Evolutionary conservation across 2,329 filamentous ascomycete genomes (phyloP).

Genomic region (Aspergillus puulaauensis): DNA sequence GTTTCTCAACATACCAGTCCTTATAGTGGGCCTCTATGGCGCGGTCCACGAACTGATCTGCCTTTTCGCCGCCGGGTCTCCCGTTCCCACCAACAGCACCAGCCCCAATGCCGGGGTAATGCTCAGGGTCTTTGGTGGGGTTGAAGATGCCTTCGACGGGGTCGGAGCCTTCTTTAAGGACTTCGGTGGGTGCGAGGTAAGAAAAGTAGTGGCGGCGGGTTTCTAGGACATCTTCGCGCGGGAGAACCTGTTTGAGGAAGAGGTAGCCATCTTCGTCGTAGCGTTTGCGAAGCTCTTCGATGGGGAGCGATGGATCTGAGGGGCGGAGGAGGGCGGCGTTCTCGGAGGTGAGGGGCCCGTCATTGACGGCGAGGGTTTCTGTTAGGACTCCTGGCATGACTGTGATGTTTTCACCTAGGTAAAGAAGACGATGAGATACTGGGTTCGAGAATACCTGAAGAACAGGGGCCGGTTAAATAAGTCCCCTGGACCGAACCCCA

Average conservation of each 20-base stretch:
- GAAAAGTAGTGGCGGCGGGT: constrained; percentile 56
- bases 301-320: constrained; percentile 45
- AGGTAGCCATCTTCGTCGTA: constrained; percentile 55
- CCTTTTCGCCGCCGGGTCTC: constrained; percentile 45
- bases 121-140: constrained; percentile 37
- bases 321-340: constrained; percentile 45
- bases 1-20: constrained; percentile 54
- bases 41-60: constrained; percentile 48
- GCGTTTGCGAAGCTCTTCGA: constrained; percentile 50
- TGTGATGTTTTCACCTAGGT: background rate
- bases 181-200: constrained; percentile 54
- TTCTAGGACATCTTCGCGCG: constrained; percentile 52
- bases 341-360: constrained; percentile 47
- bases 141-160: constrained; percentile 58
- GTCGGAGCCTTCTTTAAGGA: constrained; percentile 54
- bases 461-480: constrained; percentile 2
- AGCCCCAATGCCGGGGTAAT: constrained; percentile 57
- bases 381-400: constrained; percentile 16
- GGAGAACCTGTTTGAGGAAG: constrained; percentile 56
- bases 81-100: constrained; percentile 48
- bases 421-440: too few species aligned
- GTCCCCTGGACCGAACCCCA: background rate
- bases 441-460: background rate
- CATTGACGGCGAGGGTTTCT: constrained; percentile 37
- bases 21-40: constrained; percentile 56